Conservation (phyloP, 1,284 basidiomycete genomes). For the Cryptococcus hybrid region DNA sequence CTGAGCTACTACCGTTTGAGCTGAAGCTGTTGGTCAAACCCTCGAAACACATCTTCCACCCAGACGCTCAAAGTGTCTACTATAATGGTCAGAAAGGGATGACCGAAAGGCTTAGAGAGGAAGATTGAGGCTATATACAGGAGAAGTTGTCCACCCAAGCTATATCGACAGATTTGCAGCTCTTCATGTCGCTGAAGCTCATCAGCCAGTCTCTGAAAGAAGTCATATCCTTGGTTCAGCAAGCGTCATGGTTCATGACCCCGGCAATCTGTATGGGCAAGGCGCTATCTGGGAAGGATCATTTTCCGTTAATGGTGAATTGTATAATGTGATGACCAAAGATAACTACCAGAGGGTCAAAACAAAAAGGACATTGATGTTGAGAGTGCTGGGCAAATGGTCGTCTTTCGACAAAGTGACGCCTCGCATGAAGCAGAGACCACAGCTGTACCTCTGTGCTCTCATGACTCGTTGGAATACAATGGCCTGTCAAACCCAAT, state of each 20-base stretch:
- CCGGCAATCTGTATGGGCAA: constrained; percentile 57
- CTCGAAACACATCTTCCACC: constrained; percentile 72
- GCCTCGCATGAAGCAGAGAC: constrained; percentile 53
- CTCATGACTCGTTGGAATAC: constrained; percentile 66
- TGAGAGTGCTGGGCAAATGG: constrained; percentile 66
- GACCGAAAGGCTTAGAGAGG: constrained; percentile 15
- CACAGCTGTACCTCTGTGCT: constrained; percentile 52
- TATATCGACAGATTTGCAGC: constrained; percentile 50
- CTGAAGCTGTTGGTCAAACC: constrained; percentile 61
- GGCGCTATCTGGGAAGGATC: constrained; percentile 70
- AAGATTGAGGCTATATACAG: constrained; percentile 56
- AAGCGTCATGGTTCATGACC: constrained; percentile 65
- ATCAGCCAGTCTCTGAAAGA: constrained; percentile 16
- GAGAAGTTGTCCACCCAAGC: constrained; percentile 63
- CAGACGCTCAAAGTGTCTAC: constrained; percentile 61
- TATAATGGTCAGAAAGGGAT: constrained; percentile 10
- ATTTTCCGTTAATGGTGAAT: constrained; percentile 66
- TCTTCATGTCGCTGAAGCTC: constrained; percentile 23
- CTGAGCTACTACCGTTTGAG: constrained; percentile 24
- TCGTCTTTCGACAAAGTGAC: constrained; percentile 62
- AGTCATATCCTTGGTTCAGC: constrained; percentile 62
- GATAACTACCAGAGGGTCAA: constrained; percentile 64
- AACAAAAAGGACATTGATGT: constrained; percentile 57
- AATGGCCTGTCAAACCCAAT: constrained; percentile 58
- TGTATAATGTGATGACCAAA: constrained; percentile 69